Evolutionary conservation across 768 basidiomycete genomes (phyloP), one percentile per base, ranked within the genome.

Genomic region (Rhizopogon vesiculosus): DNA sequence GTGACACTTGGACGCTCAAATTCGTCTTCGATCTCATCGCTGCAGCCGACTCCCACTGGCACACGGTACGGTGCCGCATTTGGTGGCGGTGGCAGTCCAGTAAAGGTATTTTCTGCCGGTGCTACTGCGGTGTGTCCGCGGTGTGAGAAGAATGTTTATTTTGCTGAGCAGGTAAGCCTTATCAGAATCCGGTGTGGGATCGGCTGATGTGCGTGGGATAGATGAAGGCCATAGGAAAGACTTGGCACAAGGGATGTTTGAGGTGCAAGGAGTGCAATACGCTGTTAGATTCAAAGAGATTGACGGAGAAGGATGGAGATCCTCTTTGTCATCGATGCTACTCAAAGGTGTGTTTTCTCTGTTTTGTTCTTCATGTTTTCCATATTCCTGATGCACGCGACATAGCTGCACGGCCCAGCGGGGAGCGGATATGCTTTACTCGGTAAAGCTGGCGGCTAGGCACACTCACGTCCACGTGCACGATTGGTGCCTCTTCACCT

Each of bases 181-280:
- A 16, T 7, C 28, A 42, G 28, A 13, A 41, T 16, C 5, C 19
- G 16, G n/a, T 18, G 25, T 44, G 18, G n/a, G 22, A 43, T 50
- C n/a, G 33, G 38, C 51, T 63, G 29, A 67, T 33, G 9, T 33
- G 3, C 9, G 15, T 54, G 43, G 16, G 9, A 44, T 59, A 90
- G 89, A 83, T 89, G 56, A 90, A 89, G 68, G 90, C 90, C 1
- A 78, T 89, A 13, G 87, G 87, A 7, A 87, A 89, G 75, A 88
- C 85, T 15, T 93, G 77, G 70, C 91, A 93, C 60, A 90, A 89
- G 63, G 74, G 71, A 15, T 93, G 91, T 63, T 69, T 93, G 60
- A 75, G 90, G n/a, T 93, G 90, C 65, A 77, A 78, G 8, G 85
- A 85, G 60, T 93, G 90, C 62, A 78, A 74, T 53, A 82, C 84